These are phyloP conservation scores for Suillus tomentosus DNA, from an alignment of 768 basidiomycete species.

Conservation along the genomic window DNA sequence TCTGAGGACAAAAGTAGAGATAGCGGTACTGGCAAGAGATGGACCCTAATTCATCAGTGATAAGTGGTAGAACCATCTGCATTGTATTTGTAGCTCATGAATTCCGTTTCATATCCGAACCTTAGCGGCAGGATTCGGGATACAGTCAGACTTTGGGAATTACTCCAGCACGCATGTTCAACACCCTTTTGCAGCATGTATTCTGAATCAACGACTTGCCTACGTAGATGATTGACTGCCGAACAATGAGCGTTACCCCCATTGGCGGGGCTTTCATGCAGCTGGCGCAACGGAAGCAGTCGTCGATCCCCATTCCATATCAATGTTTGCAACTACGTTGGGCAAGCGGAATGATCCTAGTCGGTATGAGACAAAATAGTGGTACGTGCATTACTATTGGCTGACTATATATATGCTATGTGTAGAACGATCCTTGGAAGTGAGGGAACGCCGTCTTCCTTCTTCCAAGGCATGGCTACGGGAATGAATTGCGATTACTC, in stretches of 20 bases:
- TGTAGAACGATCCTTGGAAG: neutral
- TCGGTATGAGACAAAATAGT: neutral
- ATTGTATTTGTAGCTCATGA: neutral
- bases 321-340: neutral
- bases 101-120: neutral
- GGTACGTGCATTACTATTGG: neutral
- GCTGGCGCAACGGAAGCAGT: neutral
- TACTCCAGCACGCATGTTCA: neutral
- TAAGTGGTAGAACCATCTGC: constrained; percentile 3
- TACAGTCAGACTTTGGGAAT: neutral
- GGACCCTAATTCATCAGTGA: neutral
- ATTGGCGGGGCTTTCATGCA: neutral
- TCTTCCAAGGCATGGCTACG: neutral
- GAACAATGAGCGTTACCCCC: too few relatives aligned
- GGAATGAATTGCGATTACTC: neutral
- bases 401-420: neutral
- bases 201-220: neutral
- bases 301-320: too few relatives aligned
- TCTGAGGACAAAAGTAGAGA: constrained; percentile 64
- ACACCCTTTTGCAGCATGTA: neutral
- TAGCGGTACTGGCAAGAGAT: constrained; percentile 38
- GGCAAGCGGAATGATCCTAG: neutral
- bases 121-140: neutral
- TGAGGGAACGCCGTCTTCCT: neutral
- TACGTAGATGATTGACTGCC: neutral